Evolutionary conservation across 2,329 filamentous ascomycete species (phyloP).

Genomic region (Graphium sp.): DNA sequence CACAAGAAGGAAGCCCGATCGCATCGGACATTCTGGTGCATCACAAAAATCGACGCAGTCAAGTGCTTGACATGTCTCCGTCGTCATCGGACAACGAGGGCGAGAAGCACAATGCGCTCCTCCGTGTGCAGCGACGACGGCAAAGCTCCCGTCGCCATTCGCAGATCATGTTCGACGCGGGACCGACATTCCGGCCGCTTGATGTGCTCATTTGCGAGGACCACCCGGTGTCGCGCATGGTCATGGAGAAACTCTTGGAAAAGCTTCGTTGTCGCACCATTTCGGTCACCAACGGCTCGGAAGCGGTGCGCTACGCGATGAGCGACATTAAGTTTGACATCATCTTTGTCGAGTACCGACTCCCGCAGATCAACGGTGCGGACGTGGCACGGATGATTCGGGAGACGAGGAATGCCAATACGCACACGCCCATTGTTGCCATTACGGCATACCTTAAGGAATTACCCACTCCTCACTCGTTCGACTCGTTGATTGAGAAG

Average conservation of each 20-base stretch:
- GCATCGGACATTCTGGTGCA: constrained; percentile 49
- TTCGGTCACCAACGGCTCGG: constrained; percentile 74
- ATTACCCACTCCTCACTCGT: constrained; percentile 84
- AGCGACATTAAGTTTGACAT: constrained; percentile 98
- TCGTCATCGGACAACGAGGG: constrained; percentile 97
- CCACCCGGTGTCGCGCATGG: constrained; percentile 87
- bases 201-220: constrained; percentile 96
- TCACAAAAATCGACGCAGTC: constrained; percentile 82
- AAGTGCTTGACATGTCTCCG: constrained; percentile 90
- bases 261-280: constrained; percentile 92
- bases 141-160: constrained; percentile 91
- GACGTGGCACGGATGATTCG: constrained; percentile 96
- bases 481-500: constrained; percentile 90
- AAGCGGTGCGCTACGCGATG: constrained; percentile 85
- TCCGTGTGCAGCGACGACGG: constrained; percentile 84
- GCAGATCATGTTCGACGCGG: constrained; percentile 71
- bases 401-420: constrained; percentile 89
- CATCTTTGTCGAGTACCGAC: constrained; percentile 93
- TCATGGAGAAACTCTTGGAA: constrained; percentile 97
- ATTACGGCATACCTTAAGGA: constrained; percentile 98
- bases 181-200: constrained; percentile 73
- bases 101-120: constrained; percentile 72
- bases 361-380: constrained; percentile 86
- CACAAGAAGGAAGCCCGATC: constrained; percentile 76
- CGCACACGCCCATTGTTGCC: constrained; percentile 85